Percentiles rank a stretch among this genome's conserved stretches.
Conservation (phyloP, 495 filamentous ascomycete genomes). For the Cudoniella acicularis region DNA sequence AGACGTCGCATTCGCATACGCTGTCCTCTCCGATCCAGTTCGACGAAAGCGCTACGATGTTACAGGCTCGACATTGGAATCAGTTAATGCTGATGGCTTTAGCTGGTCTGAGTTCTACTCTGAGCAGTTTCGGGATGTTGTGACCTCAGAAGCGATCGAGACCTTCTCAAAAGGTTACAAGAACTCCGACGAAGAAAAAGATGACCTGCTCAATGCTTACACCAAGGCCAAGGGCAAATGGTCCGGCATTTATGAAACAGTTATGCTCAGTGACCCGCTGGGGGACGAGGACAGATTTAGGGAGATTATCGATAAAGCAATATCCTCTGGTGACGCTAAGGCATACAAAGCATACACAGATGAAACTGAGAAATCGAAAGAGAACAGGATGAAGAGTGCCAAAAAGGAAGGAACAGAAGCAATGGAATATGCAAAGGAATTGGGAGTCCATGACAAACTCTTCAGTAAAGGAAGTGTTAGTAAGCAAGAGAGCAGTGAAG, state of each 20-base stretch:
- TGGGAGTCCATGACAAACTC: slow-evolving; percentile 61
- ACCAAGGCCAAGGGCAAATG: slow-evolving; percentile 65
- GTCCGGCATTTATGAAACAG: slow-evolving; percentile 67
- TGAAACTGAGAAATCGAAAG: slow-evolving; percentile 62
- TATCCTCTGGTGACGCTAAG: slow-evolving; percentile 61
- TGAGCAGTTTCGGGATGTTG: slow-evolving; percentile 68
- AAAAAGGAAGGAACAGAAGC: slow-evolving; percentile 68
- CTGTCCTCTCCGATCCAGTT: slow-evolving; percentile 75
- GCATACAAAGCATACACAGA: slow-evolving; percentile 63
- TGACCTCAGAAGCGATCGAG: slow-evolving; percentile 65
- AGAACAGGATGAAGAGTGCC: slow-evolving; percentile 60
- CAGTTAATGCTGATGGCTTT: slow-evolving; percentile 67
- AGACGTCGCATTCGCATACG: slow-evolving; percentile 87
- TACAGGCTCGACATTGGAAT: slow-evolving; percentile 83
- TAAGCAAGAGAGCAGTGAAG: slow-evolving; percentile 39
- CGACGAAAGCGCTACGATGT: slow-evolving; percentile 81
- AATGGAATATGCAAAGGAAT: slow-evolving; percentile 63
- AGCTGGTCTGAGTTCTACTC: slow-evolving; percentile 87
- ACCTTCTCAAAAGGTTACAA: slow-evolving; percentile 75
- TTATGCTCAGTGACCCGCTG: slow-evolving; percentile 81
- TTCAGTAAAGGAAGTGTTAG: slow-evolving; percentile 39
- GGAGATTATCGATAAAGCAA: slow-evolving; percentile 75
- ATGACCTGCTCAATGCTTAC: slow-evolving; percentile 74
- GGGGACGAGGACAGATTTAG: slow-evolving; percentile 87
- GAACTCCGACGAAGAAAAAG: slow-evolving; percentile 77